Evolutionary conservation across 768 basidiomycete genomes (phyloP).

Genomic region (Russula sp.): DNA sequence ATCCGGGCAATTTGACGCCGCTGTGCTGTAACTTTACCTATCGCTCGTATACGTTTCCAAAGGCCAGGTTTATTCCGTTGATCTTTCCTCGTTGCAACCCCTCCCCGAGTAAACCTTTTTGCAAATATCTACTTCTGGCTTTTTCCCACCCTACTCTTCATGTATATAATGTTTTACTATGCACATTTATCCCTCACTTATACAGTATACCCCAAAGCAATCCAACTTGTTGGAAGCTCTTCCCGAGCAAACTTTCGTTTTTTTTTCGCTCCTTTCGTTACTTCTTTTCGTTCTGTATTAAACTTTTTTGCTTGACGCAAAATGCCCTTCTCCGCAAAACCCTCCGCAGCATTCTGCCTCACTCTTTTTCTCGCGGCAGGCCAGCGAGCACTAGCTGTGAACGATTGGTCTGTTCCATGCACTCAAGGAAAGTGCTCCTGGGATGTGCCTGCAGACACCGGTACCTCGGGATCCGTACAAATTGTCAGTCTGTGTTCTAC

Average conservation of each 20-base stretch:
- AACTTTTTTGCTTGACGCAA: not conserved
- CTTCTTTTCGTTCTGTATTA: too few relatives aligned
- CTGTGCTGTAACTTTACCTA: too few relatives aligned
- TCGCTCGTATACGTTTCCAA: too few relatives aligned
- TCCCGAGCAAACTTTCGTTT: too few relatives aligned
- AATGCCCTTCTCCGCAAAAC: not conserved
- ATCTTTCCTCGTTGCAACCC: too few relatives aligned
- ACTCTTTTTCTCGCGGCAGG: constrained; percentile 2
- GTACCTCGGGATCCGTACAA: constrained; percentile 1
- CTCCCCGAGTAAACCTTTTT: not conserved
- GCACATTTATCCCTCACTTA: not conserved
- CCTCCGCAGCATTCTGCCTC: not conserved
- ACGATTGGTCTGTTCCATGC: constrained; percentile 23
- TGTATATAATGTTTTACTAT: too few relatives aligned
- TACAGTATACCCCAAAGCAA: not conserved
- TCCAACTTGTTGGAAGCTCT: too few relatives aligned
- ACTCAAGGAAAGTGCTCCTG: constrained; percentile 16
- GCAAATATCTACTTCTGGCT: not conserved
- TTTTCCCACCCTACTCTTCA: not conserved
- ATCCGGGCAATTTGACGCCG: too few relatives aligned
- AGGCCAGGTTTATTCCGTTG: too few relatives aligned
- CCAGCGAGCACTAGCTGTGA: constrained; percentile 8
- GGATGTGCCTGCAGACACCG: constrained; percentile 9
- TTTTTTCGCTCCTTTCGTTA: too few relatives aligned
- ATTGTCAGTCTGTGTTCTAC: constrained; percentile 21